Conservation (phyloP, 2,329 filamentous ascomycete species). For the Fusarium musae region DNA sequence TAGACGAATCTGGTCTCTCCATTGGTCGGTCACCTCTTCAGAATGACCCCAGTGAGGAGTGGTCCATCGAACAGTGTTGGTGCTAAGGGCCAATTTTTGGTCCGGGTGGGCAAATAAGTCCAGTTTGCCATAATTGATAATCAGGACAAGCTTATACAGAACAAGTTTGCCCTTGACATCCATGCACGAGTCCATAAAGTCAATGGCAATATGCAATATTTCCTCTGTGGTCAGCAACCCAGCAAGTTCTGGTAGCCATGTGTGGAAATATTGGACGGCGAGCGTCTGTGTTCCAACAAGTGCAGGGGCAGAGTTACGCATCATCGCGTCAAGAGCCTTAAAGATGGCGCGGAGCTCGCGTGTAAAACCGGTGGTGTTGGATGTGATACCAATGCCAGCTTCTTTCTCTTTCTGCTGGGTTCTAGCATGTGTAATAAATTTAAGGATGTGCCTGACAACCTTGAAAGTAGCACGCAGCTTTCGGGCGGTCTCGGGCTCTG, state of each 20-base stretch:
- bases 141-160: constrained; percentile 90
- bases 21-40: constrained; percentile 80
- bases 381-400: constrained; percentile 84
- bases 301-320: constrained; percentile 86
- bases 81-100: constrained; percentile 76
- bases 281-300: constrained; percentile 95
- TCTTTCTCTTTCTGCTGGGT: constrained; percentile 90
- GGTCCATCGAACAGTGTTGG: constrained; percentile 90
- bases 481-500: constrained; percentile 83
- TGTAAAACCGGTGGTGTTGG: constrained; percentile 77
- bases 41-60: constrained; percentile 90
- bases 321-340: constrained; percentile 87
- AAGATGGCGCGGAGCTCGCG: constrained; percentile 88
- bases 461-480: constrained; percentile 93
- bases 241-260: constrained; percentile 92
- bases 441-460: constrained; percentile 90
- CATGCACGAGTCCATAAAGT: constrained; percentile 92
- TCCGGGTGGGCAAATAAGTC: constrained; percentile 84
- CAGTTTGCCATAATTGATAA: constrained; percentile 89
- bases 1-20: constrained; percentile 90
- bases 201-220: constrained; percentile 89
- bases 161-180: constrained; percentile 90
- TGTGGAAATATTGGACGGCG: constrained; percentile 95
- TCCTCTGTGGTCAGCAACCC: constrained; percentile 82
- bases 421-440: constrained; percentile 91